Evolutionary conservation across 805 yeast species (phyloP), one percentile per base, ranked within the genome.

Genomic region (Pichia sporocuriosa): DNA sequence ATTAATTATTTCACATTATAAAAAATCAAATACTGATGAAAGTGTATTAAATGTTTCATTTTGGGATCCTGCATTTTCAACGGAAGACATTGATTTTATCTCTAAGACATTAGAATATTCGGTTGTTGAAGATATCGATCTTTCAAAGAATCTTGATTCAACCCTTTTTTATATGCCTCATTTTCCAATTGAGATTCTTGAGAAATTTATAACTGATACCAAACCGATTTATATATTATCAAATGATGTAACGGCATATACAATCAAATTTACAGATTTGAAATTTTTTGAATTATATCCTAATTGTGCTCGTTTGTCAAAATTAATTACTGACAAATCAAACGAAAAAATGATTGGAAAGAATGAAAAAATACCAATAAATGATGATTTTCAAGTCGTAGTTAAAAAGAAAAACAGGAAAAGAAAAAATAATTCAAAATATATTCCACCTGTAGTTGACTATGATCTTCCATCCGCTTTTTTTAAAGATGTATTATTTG

Each of bases 121-220:
- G 12, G 51, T 58, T 19, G 47, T 48, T 19, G 53, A 54, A 39
- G 41, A 35, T 3, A 24, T 20, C 4, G 23, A 35, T 21, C 15
- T 3, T 4, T 17, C 2, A 15, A 20, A 10, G 35, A 35, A 1
- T 13, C 23, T 3, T 38, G 27, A 35, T 7, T 21, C 16, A 5
- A 35, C 38, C 16, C 39, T 63, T 15, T 62, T 53, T 31, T 63
- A 48, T 40, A 51, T 62, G 57, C 67, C 68, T 0, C 68, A 64
- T 49, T 47, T 55, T 10, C 67, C 67, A 3, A 54, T 62, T 5
- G 44, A 42, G 6, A 44, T 54, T 2, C 22, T 64, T n/a, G 67
- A 64, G 33, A 13, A 29, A 1, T 42, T 62, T 4, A 20, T 64
- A 2, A 16, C 30, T 1, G 17, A 12, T 1, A 48, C 42, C 6